phyloP scores from a whole-genome alignment of 768 basidiomycete genomes.

The Termitomyces heimii region DNA sequence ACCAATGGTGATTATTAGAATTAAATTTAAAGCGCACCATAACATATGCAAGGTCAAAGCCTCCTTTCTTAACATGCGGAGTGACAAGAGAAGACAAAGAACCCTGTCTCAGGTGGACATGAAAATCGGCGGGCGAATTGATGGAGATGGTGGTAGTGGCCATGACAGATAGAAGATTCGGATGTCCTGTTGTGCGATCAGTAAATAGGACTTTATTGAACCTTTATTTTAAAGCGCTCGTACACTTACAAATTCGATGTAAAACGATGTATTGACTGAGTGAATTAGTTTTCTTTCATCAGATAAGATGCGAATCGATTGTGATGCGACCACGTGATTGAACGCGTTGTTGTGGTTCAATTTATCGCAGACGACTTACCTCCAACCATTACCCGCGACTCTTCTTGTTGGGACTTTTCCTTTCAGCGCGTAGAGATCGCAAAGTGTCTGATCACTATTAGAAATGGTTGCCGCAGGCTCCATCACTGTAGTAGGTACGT shows the following conservation, averaged over 20 bases:
- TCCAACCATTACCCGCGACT: constrained; percentile 7
- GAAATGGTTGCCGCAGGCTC: constrained; percentile 80
- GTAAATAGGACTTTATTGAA: neutral
- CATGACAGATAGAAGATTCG: constrained; percentile 16
- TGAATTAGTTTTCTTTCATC: neutral
- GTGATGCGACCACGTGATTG: constrained; percentile 23
- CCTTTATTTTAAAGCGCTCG: neutral
- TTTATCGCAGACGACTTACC: constrained; percentile 8
- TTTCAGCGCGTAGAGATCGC: neutral
- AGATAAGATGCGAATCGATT: neutral
- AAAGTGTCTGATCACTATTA: neutral
- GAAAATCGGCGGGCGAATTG: constrained; percentile 81
- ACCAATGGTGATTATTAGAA: neutral
- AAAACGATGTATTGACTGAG: neutral
- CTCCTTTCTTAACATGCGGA: constrained; percentile 86
- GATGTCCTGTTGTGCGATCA: neutral
- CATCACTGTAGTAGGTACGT: constrained; percentile 78
- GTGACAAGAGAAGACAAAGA: constrained; percentile 75
- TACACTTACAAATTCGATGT: neutral
- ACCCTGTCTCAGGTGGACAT: constrained; percentile 94
- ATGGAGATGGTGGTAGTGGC: constrained; percentile 32
- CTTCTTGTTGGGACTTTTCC: neutral
- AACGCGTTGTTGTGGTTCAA: constrained; percentile 20
- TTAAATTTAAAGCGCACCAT: constrained; percentile 56
- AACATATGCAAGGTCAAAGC: constrained; percentile 89